These are phyloP conservation scores for Plenodomus lindquistii DNA, from an alignment of 2,329 filamentous ascomycete genomes.

Conservation along the genomic window DNA sequence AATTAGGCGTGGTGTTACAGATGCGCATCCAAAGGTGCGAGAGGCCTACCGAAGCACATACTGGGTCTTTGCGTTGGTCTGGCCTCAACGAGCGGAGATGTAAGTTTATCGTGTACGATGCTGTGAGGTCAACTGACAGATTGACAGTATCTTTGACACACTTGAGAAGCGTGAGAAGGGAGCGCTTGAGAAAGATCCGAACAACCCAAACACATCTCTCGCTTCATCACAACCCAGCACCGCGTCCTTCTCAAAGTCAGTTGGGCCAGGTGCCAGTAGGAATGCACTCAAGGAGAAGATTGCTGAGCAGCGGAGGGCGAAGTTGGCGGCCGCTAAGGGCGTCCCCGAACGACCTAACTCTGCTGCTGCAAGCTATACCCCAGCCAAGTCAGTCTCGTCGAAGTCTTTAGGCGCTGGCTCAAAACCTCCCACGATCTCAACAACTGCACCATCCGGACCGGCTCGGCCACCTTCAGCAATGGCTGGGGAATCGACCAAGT, in stretches of 20 bases:
- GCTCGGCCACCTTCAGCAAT: slow-evolving; percentile 44
- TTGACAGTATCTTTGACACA: slow-evolving; percentile 70
- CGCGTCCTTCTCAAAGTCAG: slow-evolving; percentile 48
- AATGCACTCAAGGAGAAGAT: slow-evolving; percentile 78
- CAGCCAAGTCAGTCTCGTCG: slow-evolving; percentile 46
- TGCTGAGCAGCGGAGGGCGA: slow-evolving; percentile 73
- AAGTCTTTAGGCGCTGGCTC: slow-evolving; percentile 31
- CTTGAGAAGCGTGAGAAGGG: slow-evolving; percentile 80
- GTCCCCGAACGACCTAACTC: slow-evolving; percentile 61
- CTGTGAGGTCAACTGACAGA: slow-evolving; percentile 20
- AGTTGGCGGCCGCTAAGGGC: slow-evolving; percentile 48
- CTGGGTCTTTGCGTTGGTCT: slow-evolving; percentile 79
- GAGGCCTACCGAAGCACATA: slow-evolving; percentile 84
- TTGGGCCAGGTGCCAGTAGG: slow-evolving; percentile 53
- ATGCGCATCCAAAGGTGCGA: slow-evolving; percentile 87
- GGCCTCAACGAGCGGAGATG: slow-evolving; percentile 76
- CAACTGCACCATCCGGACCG: slow-evolving; percentile 32
- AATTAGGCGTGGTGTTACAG: slow-evolving; percentile 83
- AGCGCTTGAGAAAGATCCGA: slow-evolving; percentile 78
- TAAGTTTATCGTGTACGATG: slow-evolving; percentile 50
- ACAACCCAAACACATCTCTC: slow-evolving; percentile 71
- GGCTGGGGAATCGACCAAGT: slow-evolving; percentile 39
- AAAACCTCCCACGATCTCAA: slow-evolving; percentile 34
- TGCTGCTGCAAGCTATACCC: slow-evolving; percentile 58
- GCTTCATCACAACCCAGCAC: slow-evolving; percentile 55